Base-by-base conservation (phyloP, 2,329 filamentous ascomycete genomes). In the Metarhizium sp. region DNA sequence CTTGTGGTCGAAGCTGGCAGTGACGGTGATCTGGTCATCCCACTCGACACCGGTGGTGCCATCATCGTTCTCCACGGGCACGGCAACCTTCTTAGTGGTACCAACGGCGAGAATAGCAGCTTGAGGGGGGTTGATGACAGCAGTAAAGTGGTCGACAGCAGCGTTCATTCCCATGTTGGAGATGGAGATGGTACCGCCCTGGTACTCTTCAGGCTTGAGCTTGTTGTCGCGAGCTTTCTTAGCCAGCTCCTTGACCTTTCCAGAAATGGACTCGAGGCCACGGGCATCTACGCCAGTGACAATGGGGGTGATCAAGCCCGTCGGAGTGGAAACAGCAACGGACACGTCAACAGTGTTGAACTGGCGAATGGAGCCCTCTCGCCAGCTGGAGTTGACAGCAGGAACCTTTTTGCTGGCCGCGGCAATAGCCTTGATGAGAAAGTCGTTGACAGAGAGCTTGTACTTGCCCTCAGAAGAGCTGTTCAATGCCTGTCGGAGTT, bases 111-210 rank as follows among this genome's bases (percentile, higher is more conserved):
- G 81, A 71, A 99, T 99, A 69, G 85, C 88, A 54, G 94, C 89
- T 79, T 99, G 95, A 54, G 94, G 94, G 62, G 95, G 94, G 84
- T 99, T 99, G 82, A 99, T 96, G 69, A 99, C 88, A 63, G 94
- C 94, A 53, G 94, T 97, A 78, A 99, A 99, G 72, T 92, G 85
- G 76, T 97, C 92, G 60, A 99, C 87, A 52, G 94, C 92, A 50
- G 86, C 70, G 83, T 99, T 99, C 94, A 99, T 99, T 75, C 94
- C 94, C 94, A 99, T 95, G 85, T 99, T 99, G 78, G 90, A 95
- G 76, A 99, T 97, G 73, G 92, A 96, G 77, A 99, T 96, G 71
- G 90, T 95, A 72, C 94, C 94, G 55, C 94, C 94, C 81, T 96
- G 92, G 85, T 95, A 99, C 77, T 99, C 92, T 74, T 99, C 92